These are phyloP conservation scores for Plasmodium adleri DNA, from an alignment of 169 alveolate species.

Conservation along the genomic window DNA sequence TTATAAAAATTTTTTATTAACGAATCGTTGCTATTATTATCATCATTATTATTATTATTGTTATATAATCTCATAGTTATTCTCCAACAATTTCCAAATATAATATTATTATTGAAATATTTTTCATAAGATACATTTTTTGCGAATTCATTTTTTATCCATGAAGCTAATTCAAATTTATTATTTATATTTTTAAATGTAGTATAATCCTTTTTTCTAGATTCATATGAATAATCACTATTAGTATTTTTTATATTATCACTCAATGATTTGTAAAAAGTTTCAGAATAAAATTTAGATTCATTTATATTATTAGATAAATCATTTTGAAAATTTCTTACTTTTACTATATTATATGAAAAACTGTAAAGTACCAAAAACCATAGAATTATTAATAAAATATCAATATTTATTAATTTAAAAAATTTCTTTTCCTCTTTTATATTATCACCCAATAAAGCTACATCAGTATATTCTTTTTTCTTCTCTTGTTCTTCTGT, in stretches of 20 bases:
- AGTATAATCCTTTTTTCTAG: slow-evolving; percentile 55
- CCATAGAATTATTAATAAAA: slow-evolving; percentile 77
- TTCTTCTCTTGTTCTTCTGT: slow-evolving; percentile 46
- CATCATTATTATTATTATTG: slow-evolving; percentile 1
- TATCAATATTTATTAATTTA: slow-evolving; percentile 65
- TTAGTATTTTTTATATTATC: slow-evolving; percentile 50
- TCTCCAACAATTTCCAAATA: slow-evolving; percentile 76
- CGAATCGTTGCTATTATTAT: not conserved
- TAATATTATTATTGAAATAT: slow-evolving; percentile 46
- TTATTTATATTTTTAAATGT: slow-evolving; percentile 19
- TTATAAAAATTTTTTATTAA: slow-evolving; percentile 39
- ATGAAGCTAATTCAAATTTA: slow-evolving; percentile 53
- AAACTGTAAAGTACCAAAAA: slow-evolving; percentile 70
- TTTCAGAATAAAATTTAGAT: slow-evolving; percentile 35
- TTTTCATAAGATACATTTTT: slow-evolving; percentile 34
- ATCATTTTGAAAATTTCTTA: slow-evolving; percentile 57
- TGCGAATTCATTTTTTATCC: slow-evolving; percentile 37
- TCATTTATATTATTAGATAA: slow-evolving; percentile 40
- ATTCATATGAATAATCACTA: slow-evolving; percentile 70
- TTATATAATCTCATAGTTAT: slow-evolving; percentile 72
- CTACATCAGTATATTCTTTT: slow-evolving; percentile 26
- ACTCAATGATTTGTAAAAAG: slow-evolving; percentile 22
- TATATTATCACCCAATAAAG: slow-evolving; percentile 76
- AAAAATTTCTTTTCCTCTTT: slow-evolving; percentile 77
- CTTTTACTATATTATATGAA: slow-evolving; percentile 65